Base-by-base conservation (phyloP, 306 rosid species). In the Vigna mungo region DNA sequence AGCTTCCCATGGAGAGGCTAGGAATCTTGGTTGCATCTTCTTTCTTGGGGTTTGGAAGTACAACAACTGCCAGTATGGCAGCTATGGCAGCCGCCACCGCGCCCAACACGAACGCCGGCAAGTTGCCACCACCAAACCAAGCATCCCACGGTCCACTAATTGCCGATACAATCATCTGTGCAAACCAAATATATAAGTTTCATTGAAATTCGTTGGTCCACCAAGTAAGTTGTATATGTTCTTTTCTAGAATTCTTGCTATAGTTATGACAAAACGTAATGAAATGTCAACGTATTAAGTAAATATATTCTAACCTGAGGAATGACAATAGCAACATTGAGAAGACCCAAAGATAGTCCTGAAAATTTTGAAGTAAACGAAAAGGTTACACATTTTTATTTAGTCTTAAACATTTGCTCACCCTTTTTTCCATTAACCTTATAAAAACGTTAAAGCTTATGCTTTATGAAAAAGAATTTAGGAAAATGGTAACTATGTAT, bases 61-160 rank as follows among this genome's bases (percentile, higher is more conserved):
- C 0, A 1, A 81, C 6, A 3, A 94, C 14, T 0, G 96, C 88
- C 0, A 90, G 76, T 5, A 87, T 23, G 6, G 87, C 89, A 32
- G 97, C 89, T 1, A 62, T 20, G 0, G 75, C 70, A 0, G 98
- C 93, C 0, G 98, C 84, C n/a, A 88, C 47, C 0, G 87, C 93
- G 0, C 88, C 98, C 68, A 87, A 87, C 67, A 94, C 91, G 14
- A 94, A 94, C 0, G 97, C 97, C 0, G 98, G 96, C 65, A 92
- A 77, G 82, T 94, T 94, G 0, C 98, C 96, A 1, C 97, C 97
- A 1, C 95, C 97, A n/a, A 94, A 92, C 32, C 71, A 21, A 0
- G 75, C 84, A 67, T 94, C 98, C 87, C 86, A 86, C 0, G 87
- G 93, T 58, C 98, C 96, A 62, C 97, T 89, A 2, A 58, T 14